Evolutionary conservation across 768 basidiomycete species (phyloP), one percentile per base, ranked within the genome.

Genomic region (Pulveroboletus sp.): DNA sequence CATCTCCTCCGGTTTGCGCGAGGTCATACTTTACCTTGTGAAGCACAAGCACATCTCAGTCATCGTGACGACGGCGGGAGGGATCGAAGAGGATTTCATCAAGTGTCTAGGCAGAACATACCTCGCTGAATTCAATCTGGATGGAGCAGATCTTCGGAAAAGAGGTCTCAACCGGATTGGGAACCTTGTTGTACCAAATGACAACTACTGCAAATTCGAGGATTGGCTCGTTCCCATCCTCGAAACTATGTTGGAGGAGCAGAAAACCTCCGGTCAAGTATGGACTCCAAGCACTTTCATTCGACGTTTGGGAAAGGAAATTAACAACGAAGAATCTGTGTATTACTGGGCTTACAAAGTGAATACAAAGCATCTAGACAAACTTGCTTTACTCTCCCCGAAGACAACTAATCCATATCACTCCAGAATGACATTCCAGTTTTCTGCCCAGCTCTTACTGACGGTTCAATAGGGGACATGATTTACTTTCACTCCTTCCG

Each of bases 311-410:
- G 96, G 96, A 27, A 93, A 93, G 68, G 96, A 98, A 70, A 98
- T 99, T 52, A 76, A 96, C 66, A 84, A 97, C 66, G 96, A 97
- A 71, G 89, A 93, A 62, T 95, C 93, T 52, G 91, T 98, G 50
- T 96, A 98, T 64, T 97, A 98, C 66, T 99, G 96, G 96, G 94
- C 94, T 35, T 96, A 93, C 67, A 98, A 96, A 82, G 96, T 95
- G 71, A 77, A 81, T 71, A 61, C 44, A 59, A 54, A 39, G 48
- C 58, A 59, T 63, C 46, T 50, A 36, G 32, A 39, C 32, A 36
- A 49, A 39, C 39, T 36, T 52, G 18, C 30, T 36, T 55, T 15
- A 55, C 45, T 59, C 52, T 48, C 43, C 49, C n/a, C 35, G 31
- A 51, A 43, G 39, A 39, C 47, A 55, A 47, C 66, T 70, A 55